Percentiles rank a stretch among this genome's conserved stretches.
phyloP scores from a whole-genome alignment of 345 rosid species.

The Aquilaria sinensis region DNA sequence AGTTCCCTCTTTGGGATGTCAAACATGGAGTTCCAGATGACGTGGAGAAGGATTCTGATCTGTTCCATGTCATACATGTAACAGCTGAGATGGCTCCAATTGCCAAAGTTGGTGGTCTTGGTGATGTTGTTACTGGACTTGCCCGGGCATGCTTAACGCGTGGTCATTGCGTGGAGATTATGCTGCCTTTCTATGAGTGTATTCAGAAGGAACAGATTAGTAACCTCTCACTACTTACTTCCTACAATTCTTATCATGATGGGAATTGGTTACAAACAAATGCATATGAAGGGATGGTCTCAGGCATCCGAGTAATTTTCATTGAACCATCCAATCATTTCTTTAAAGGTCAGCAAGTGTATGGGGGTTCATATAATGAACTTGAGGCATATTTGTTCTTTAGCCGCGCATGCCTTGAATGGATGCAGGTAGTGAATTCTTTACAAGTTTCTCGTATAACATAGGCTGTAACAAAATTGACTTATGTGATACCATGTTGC shows the following conservation, averaged over 20 bases:
- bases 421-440: conserved; percentile 48
- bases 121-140: conserved; percentile 58
- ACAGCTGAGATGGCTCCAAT: conserved; percentile 60
- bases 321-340: conserved; percentile 48
- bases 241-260: conserved; percentile 40
- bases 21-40: conserved; percentile 17
- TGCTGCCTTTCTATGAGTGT: conserved; percentile 59
- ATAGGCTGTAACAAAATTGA: not conserved
- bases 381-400: conserved; percentile 51
- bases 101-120: conserved; percentile 67
- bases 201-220: conserved; percentile 29
- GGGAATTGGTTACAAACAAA: conserved; percentile 38
- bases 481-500: too few relatives aligned
- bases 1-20: conserved; percentile 33
- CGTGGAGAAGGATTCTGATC: conserved; percentile 31
- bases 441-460: too few relatives aligned
- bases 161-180: conserved; percentile 43
- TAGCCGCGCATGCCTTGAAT: conserved; percentile 57
- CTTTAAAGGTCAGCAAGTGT: conserved; percentile 42
- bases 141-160: conserved; percentile 45
- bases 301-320: conserved; percentile 37
- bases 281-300: conserved; percentile 41
- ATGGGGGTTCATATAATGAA: conserved; percentile 53
- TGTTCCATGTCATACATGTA: conserved; percentile 38
- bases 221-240: conserved; percentile 25